Conservation (phyloP, 1,284 basidiomycete species). For the Ustilago cynodontis region DNA sequence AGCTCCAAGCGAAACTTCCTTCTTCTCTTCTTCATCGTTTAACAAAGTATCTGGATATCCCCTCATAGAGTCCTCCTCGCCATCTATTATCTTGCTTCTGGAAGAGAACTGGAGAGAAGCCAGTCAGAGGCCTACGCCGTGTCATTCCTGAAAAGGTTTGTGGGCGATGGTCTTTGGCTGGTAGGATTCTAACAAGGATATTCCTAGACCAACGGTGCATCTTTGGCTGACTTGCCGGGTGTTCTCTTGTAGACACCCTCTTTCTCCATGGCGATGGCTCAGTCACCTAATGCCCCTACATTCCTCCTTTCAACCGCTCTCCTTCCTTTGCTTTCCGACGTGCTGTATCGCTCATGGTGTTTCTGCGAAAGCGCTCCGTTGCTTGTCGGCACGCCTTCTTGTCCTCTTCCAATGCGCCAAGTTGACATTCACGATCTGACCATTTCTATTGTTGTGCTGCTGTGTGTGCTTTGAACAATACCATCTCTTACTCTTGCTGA, state of each 20-base stretch:
- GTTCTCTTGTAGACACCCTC: slow-evolving; percentile 10
- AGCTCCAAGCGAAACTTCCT: slow-evolving; percentile 2
- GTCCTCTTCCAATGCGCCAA: not conserved
- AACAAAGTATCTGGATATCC: slow-evolving; percentile 57
- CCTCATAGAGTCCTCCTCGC: slow-evolving; percentile 58
- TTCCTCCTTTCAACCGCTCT: slow-evolving; percentile 1
- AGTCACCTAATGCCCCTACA: slow-evolving; percentile 59
- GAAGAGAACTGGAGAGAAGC: slow-evolving; percentile 57
- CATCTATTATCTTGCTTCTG: slow-evolving; percentile 49
- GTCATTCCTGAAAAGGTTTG: slow-evolving; percentile 10
- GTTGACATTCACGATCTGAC: not conserved
- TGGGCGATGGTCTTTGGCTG: slow-evolving; percentile 33
- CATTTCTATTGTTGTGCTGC: too few relatives aligned
- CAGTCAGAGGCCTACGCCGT: slow-evolving; percentile 33
- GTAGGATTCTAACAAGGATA: slow-evolving; percentile 57
- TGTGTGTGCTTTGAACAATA: too few relatives aligned
- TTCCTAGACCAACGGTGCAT: slow-evolving; percentile 55
- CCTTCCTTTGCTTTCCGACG: not conserved
- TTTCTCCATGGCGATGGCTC: slow-evolving; percentile 48
- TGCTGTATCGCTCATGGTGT: not conserved
- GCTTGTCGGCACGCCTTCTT: not conserved
- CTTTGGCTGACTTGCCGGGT: slow-evolving; percentile 57
- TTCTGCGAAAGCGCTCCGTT: not conserved
- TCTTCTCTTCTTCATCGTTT: slow-evolving; percentile 53
- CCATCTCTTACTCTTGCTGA: not conserved